Conservation (phyloP, 2,329 filamentous ascomycete species). For the Tolypocladium amazonense region DNA sequence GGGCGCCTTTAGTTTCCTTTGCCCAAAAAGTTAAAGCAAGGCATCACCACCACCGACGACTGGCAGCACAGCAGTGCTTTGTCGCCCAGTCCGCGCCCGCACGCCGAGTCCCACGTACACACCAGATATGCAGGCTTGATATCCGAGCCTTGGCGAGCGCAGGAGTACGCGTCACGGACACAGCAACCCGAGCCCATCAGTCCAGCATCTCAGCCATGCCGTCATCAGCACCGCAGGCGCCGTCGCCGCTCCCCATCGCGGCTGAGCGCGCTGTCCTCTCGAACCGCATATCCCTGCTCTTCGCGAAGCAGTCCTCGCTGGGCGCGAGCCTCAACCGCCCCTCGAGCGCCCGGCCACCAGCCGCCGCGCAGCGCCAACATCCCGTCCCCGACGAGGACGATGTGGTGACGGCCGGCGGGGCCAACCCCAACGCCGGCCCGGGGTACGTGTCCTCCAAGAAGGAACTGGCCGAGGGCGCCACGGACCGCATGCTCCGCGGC, state of each 20-base stretch:
- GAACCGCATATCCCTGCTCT: constrained; percentile 31
- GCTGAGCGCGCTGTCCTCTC: constrained; percentile 25
- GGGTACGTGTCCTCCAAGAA: constrained; percentile 22
- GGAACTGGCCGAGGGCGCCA: constrained; percentile 10
- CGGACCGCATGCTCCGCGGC: constrained; percentile 18
- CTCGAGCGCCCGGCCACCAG: constrained; percentile 7
- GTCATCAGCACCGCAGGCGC: not conserved
- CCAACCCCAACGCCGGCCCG: constrained; percentile 27
- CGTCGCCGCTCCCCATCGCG: constrained; percentile 20
- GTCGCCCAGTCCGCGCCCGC: not conserved
- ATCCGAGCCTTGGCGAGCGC: not conserved
- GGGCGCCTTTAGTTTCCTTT: not conserved
- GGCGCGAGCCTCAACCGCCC: constrained; percentile 18
- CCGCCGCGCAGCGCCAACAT: constrained; percentile 1
- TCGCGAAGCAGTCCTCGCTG: constrained; percentile 22
- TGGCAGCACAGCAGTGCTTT: not conserved
- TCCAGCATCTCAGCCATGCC: not conserved
- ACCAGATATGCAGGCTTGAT: not conserved
- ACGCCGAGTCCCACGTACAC: not conserved
- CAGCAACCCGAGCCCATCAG: not conserved
- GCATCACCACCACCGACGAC: not conserved
- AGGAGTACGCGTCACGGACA: not conserved
- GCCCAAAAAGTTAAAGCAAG: not conserved
- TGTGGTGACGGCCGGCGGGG: constrained; percentile 15
- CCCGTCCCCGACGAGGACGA: constrained; percentile 5